These are phyloP conservation scores for Ophiostoma piceae DNA, from an alignment of 2,329 filamentous ascomycete genomes.

Conservation along the genomic window DNA sequence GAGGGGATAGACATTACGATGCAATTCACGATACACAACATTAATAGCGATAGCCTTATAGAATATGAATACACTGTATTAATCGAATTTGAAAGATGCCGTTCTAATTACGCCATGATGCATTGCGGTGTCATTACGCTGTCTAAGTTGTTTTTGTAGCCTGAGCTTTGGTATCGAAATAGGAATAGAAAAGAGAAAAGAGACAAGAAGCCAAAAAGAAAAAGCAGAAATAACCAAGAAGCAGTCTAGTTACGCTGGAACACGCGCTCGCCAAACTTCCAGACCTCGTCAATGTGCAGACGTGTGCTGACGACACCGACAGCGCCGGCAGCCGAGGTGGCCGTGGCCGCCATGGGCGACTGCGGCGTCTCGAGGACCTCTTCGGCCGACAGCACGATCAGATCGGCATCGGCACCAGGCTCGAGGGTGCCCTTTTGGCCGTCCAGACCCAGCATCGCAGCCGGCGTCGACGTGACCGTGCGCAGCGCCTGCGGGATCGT, in stretches of 20 bases:
- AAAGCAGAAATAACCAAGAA: not conserved
- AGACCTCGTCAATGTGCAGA: conserved; percentile 67
- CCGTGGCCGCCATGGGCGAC: conserved; percentile 20
- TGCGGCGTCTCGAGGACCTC: conserved; percentile 27
- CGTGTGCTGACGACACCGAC: conserved; percentile 31
- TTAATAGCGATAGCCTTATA: conserved; percentile 3
- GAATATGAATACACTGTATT: conserved; percentile 11
- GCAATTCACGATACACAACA: not conserved
- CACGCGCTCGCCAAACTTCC: conserved; percentile 67
- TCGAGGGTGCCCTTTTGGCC: conserved; percentile 61
- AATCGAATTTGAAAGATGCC: not conserved
- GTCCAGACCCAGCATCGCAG: conserved; percentile 66
- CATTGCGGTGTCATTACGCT: conserved; percentile 9
- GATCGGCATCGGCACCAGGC: conserved; percentile 60
- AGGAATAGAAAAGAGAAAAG: not conserved
- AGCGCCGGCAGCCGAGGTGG: conserved; percentile 13
- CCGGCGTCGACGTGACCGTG: conserved; percentile 71
- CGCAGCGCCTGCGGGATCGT: conserved; percentile 63
- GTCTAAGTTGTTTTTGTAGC: not conserved
- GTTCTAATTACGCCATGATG: conserved; percentile 1
- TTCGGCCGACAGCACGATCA: conserved; percentile 62
- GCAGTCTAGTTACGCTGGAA: conserved; percentile 20
- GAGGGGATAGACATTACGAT: conserved; percentile 10
- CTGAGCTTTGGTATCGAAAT: not conserved
- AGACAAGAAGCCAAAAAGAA: not conserved